These are phyloP conservation scores for Postia placenta DNA, from an alignment of 768 basidiomycete species.

Conservation along the genomic window DNA sequence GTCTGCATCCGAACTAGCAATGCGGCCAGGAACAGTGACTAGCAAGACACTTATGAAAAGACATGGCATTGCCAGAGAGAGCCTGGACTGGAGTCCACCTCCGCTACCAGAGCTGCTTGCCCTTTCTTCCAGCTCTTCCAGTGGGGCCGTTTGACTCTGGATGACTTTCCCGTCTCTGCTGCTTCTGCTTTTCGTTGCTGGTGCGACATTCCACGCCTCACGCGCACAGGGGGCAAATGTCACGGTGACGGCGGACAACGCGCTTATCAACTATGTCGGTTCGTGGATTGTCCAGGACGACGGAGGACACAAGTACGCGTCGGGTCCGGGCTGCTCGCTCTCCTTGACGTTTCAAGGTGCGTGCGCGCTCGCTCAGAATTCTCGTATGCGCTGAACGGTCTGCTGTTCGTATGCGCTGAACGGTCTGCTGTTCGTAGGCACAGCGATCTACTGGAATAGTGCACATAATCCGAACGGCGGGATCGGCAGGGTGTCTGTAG, in stretches of 20 bases:
- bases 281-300: neutral
- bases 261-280: neutral
- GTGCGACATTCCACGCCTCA: no score
- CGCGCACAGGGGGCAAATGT: no score
- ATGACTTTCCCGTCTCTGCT: no score
- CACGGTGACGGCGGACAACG: neutral
- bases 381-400: neutral
- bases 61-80: no score
- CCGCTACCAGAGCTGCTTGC: no score
- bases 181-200: no score
- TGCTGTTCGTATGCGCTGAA: neutral
- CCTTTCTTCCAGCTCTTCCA: no score
- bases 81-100: no score
- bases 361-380: neutral
- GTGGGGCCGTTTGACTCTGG: no score
- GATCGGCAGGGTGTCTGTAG: neutral
- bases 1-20: no score
- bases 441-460: neutral
- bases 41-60: no score
- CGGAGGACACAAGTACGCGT: neutral
- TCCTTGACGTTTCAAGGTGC: neutral
- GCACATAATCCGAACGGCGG: neutral
- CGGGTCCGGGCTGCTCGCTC: neutral
- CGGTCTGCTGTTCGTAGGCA: neutral
- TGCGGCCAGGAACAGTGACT: no score